Base-by-base conservation (phyloP, 805 yeast genomes). In the Kluyveromyces wickerhamii region DNA sequence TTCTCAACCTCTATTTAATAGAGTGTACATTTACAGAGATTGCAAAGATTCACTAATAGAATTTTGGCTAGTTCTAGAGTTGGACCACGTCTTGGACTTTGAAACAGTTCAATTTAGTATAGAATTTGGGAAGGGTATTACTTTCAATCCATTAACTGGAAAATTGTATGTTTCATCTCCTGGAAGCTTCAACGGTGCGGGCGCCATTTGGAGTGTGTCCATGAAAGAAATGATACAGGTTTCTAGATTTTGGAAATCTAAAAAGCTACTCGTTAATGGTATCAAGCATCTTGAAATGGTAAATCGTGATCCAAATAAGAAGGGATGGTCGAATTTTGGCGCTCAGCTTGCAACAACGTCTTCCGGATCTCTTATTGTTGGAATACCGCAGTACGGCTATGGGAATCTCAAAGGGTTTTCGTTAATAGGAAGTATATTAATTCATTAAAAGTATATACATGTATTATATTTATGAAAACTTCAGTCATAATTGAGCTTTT, bases 241-340 rank as follows among this genome's bases (percentile, higher is more conserved):
- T 5, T 41, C 43, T 15, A 36, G 47, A 24, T 32, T 26, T 34
- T 59, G 30, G 54, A 49, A 17, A 21, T 42, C 7, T n/a, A 34
- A 34, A 19, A 32, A 27, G 2, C 22, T 44, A n/a, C 12, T 36
- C 13, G 27, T 46, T n/a, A 40, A 39, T 12, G 19, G 27, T 2
- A 21, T 36, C 9, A 35, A 32, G 14, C 40, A 48, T 29, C 25
- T 46, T 24, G 19, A 35, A 14, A 22, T 36, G 19, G 29, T 32
- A 19, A 43, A 42, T 21, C 36, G 37, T 1, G 54, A 54, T 1
- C 51, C 45, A 4, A 24, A 31, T 1, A 54, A 49, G 2, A 51
- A 49, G 17, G 68, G 60, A 2, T 64, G 55, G 29, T 49, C 66
- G 6, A 72, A 68, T 13, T 72, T 69, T 49, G 79, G 77, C 2